Conservation (phyloP, 2,329 filamentous ascomycete genomes). For the Ilyonectria sp. region DNA sequence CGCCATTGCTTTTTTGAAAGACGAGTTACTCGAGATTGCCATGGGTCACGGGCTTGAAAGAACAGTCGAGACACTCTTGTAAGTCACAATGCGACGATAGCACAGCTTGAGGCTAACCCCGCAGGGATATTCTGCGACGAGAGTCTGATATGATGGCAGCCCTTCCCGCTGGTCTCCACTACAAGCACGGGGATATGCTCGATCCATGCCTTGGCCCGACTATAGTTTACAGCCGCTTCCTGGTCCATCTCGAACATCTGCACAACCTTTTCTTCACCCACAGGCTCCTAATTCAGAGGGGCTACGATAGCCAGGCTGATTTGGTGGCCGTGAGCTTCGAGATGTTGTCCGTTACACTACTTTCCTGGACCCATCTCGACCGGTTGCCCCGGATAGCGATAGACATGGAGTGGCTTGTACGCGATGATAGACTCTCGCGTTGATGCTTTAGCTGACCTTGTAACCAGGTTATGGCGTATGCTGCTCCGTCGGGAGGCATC, state of each 20-base stretch:
- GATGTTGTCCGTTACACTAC: conserved; percentile 60
- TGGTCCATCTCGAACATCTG: conserved; percentile 62
- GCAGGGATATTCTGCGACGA: no score
- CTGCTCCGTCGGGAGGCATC: conserved; percentile 63
- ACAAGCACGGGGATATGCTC: no score
- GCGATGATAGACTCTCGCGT: conserved; percentile 10
- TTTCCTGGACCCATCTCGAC: conserved; percentile 64
- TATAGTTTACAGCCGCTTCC: no score
- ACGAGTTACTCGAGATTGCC: conserved; percentile 50
- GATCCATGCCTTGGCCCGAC: no score
- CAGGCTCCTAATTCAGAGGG: conserved; percentile 64
- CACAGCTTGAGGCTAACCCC: no score
- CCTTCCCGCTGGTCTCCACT: no score
- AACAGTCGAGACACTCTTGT: conserved; percentile 18
- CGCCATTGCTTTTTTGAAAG: conserved; percentile 43
- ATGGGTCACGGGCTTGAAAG: conserved; percentile 24
- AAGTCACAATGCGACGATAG: background rate
- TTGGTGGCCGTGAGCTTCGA: conserved; percentile 62
- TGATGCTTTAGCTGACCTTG: conserved; percentile 57
- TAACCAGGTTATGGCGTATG: conserved; percentile 62
- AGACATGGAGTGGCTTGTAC: no score
- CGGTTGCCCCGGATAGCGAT: conserved; percentile 45
- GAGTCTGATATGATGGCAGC: no score
- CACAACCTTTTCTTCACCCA: conserved; percentile 72
- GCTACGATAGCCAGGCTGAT: conserved; percentile 52